phyloP scores from a whole-genome alignment of 2,329 filamentous ascomycete species.

The Colletotrichum australisinense region DNA sequence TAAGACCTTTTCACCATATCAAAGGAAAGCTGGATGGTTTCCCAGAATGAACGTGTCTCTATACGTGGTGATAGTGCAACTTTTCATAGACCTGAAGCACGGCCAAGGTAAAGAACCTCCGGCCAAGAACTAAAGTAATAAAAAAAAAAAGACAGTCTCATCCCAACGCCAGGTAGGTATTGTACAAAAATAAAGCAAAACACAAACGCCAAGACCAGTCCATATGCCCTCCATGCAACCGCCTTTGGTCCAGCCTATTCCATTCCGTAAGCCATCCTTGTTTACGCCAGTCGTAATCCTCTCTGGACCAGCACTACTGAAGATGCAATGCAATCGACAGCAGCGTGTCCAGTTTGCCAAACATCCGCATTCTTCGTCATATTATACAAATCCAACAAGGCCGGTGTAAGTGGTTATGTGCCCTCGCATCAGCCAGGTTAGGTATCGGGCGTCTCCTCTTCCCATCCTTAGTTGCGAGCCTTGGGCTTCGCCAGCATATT shows the following conservation, averaged over 20 bases:
- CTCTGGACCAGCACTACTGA: not conserved
- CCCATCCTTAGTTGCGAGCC: constrained; percentile 56
- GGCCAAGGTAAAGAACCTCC: not conserved
- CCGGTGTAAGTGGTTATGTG: not conserved
- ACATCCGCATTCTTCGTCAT: constrained; percentile 14
- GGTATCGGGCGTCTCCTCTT: not conserved
- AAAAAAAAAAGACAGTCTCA: constrained; percentile 2
- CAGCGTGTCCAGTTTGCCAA: not conserved
- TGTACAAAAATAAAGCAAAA: constrained; percentile 15
- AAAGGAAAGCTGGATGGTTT: not conserved
- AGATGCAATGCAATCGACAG: not conserved
- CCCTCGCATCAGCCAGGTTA: not conserved
- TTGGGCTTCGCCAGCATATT: constrained; percentile 73
- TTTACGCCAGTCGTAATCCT: constrained; percentile 24
- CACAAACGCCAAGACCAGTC: constrained; percentile 25
- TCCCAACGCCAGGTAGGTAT: constrained; percentile 26
- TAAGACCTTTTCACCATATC: not conserved
- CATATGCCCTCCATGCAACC: constrained; percentile 5
- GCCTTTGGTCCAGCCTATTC: constrained; percentile 7
- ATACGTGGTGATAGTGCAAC: constrained; percentile 9
- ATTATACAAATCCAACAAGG: constrained; percentile 27
- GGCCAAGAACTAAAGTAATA: constrained; percentile 11
- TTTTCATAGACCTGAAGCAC: constrained; percentile 19
- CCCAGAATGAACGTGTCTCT: not conserved
- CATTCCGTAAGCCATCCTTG: constrained; percentile 10